Base-by-base conservation (phyloP, 2,329 filamentous ascomycete genomes). In the Stagonosporopsis cucurbitacearum region DNA sequence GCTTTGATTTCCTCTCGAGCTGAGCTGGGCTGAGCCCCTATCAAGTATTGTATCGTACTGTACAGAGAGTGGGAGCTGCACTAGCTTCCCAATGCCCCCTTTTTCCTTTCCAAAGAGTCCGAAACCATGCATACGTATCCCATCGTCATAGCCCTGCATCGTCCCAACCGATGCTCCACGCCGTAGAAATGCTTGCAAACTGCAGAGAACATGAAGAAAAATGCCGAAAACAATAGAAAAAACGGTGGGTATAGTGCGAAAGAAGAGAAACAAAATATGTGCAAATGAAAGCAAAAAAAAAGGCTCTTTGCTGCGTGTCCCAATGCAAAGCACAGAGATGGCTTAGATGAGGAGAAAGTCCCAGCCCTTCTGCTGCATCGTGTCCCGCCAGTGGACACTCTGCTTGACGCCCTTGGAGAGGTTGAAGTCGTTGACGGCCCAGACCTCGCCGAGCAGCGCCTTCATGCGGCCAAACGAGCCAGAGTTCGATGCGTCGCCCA, bases 331-430 rank as follows among this genome's bases (percentile, higher is more conserved):
- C n/a, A n/a, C n/a, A n/a, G 33, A 39, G 48, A 37, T 46, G 59
- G 62, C 65, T 71, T 75, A 96, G 78, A 97, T 93, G 76, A 97
- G 85, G 76, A 97, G 83, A 80, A 92, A 95, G 75, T 96, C 91
- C 93, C 92, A 96, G 67, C 87, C 87, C 80, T 94, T 95, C 79
- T 88, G 86, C 79, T 86, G 86, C 92, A 97, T 96, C 73, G 94
- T 86, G 79, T 96, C 91, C 80, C 94, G 85, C 94, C 94, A 98
- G 87, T 93, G 92, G 77, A 96, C 86, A 79, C 89, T 88, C 72
- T 86, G 87, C 66, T 71, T 76, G 63, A 76, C 75, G 65, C 78
- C 77, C 79, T 78, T 73, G 65, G 74, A 72, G 41, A 77, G 74
- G 65, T 77, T 83, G 66, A 87, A 87, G 73, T 93, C 90, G 72